Evolutionary conservation across 2,329 filamentous ascomycete species (phyloP).

Genomic region (Sphaerulina vaccinii): DNA sequence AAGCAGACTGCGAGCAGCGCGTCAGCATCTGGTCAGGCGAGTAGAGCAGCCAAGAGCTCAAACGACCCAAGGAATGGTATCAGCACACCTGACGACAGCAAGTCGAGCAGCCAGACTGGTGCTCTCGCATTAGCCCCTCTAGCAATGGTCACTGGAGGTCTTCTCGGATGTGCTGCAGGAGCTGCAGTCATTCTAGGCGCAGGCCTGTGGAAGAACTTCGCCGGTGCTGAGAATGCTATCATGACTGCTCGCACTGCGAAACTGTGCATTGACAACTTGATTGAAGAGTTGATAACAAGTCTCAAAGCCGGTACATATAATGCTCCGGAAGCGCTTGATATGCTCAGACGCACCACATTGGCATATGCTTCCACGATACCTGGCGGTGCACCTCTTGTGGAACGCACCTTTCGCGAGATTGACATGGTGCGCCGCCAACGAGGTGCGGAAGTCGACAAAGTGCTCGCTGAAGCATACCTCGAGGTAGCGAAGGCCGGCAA

Average conservation of each 20-base stretch:
- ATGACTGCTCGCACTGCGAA: slow-evolving; percentile 29
- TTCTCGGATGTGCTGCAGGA: slow-evolving; percentile 32
- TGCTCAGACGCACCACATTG: slow-evolving; percentile 32
- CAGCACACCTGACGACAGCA: neutral
- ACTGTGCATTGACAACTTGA: slow-evolving; percentile 31
- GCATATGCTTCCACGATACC: slow-evolving; percentile 32
- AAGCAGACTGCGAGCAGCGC: too few relatives aligned
- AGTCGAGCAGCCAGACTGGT: neutral
- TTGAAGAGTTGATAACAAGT: slow-evolving; percentile 31
- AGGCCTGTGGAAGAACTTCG: slow-evolving; percentile 30
- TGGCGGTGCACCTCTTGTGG: slow-evolving; percentile 29
- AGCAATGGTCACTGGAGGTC: slow-evolving; percentile 31
- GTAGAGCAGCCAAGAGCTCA: too few relatives aligned
- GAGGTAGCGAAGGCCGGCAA: slow-evolving; percentile 27
- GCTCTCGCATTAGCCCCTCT: slow-evolving; percentile 24
- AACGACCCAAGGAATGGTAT: too few relatives aligned
- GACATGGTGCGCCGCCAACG: slow-evolving; percentile 28
- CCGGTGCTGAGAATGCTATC: slow-evolving; percentile 29
- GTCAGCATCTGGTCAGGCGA: too few relatives aligned
- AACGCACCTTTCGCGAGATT: slow-evolving; percentile 32
- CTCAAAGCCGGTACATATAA: slow-evolving; percentile 33
- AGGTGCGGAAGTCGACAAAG: slow-evolving; percentile 29
- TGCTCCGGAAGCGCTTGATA: slow-evolving; percentile 33
- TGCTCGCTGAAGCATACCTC: slow-evolving; percentile 25
- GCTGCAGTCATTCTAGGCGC: slow-evolving; percentile 31